Conservation (phyloP, 2,329 filamentous ascomycete genomes). For the Pyrenochaeta sp. region DNA sequence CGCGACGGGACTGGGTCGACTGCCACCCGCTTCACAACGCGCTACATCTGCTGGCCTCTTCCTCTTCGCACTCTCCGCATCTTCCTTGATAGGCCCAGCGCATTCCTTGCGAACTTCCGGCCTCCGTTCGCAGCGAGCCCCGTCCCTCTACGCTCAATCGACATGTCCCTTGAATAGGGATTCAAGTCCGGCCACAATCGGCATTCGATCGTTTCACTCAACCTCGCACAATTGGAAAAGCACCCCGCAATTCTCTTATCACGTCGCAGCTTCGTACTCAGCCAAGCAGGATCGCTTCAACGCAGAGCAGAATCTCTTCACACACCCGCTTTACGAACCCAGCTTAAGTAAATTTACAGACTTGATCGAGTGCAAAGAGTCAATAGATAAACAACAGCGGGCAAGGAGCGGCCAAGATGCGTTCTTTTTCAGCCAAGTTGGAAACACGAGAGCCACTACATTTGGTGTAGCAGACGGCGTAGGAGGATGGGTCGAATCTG, state of each 20-base stretch:
- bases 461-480: constrained; percentile 95
- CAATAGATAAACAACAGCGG: constrained; percentile 64
- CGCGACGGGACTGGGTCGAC: constrained; percentile 30
- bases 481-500: constrained; percentile 91
- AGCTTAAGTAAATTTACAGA: constrained; percentile 30
- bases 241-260: constrained; percentile 46
- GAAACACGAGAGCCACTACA: constrained; percentile 73
- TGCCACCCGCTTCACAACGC: constrained; percentile 28
- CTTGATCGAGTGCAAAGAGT: constrained; percentile 38
- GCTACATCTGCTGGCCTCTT: constrained; percentile 38
- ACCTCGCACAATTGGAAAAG: constrained; percentile 35
- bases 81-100: constrained; percentile 32
- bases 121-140: constrained; percentile 21
- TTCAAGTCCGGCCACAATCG: constrained; percentile 35
- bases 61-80: constrained; percentile 40
- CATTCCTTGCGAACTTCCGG: constrained; percentile 25
- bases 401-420: constrained; percentile 92
- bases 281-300: constrained; percentile 49
- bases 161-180: constrained; percentile 41
- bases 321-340: constrained; percentile 38
- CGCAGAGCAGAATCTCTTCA: constrained; percentile 46
- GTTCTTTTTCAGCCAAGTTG: constrained; percentile 88
- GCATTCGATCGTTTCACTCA: constrained; percentile 40
- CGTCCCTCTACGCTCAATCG: constrained; percentile 25
- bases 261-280: constrained; percentile 51